phyloP scores from a whole-genome alignment of 2,329 filamentous ascomycete species.

The Aspergillus sp. region DNA sequence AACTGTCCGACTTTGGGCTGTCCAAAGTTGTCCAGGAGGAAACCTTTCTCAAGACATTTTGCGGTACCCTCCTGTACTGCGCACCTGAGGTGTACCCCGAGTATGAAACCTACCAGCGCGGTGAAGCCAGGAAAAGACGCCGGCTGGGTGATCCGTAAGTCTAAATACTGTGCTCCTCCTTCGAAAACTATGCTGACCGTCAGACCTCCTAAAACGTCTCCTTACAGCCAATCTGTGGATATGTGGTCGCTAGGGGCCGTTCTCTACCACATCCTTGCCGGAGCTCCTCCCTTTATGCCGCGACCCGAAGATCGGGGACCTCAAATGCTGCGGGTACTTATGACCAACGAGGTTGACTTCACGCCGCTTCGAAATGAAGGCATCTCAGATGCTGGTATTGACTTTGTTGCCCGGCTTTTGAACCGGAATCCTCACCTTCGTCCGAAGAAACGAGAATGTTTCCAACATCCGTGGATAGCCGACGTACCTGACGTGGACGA shows the following conservation, averaged over 20 bases:
- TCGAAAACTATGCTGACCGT: slow-evolving; percentile 13
- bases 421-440: slow-evolving; percentile 69
- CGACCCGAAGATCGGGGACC: slow-evolving; percentile 65
- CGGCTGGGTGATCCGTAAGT: slow-evolving; percentile 42
- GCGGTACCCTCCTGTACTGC: slow-evolving; percentile 89
- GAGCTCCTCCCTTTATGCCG: slow-evolving; percentile 70
- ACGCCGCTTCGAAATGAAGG: slow-evolving; percentile 49
- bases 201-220: slow-evolving; percentile 42
- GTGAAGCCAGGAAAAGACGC: slow-evolving; percentile 53
- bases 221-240: slow-evolving; percentile 87
- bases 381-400: slow-evolving; percentile 59
- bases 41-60: slow-evolving; percentile 92
- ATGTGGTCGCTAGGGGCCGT: slow-evolving; percentile 96
- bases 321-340: slow-evolving; percentile 71
- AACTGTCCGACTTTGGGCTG: slow-evolving; percentile 91
- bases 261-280: slow-evolving; percentile 75
- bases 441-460: slow-evolving; percentile 61
- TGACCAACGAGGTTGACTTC: slow-evolving; percentile 64
- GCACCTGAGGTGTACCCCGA: slow-evolving; percentile 93
- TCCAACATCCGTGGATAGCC: slow-evolving; percentile 65
- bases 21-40: slow-evolving; percentile 90
- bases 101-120: slow-evolving; percentile 55
- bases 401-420: slow-evolving; percentile 71
- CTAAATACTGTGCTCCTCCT: neutral
- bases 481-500: slow-evolving; percentile 47